Conservation (phyloP, 768 basidiomycete species). For the Brasilioporus rufonigricans region DNA sequence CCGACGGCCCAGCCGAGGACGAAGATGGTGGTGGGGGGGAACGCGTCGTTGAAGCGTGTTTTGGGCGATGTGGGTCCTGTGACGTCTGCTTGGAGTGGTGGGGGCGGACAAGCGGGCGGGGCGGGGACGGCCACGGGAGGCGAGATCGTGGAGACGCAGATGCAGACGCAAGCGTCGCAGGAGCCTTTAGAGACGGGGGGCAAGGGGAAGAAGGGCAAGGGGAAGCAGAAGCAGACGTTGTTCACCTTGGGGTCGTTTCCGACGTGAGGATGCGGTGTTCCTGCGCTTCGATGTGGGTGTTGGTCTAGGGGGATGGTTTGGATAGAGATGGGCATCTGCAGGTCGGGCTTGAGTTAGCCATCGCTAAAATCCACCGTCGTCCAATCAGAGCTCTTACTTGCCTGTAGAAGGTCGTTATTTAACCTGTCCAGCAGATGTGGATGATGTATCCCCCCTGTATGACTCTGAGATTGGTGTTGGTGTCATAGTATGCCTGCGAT, state of each 20-base stretch:
- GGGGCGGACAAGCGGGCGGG: background rate
- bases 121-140: background rate
- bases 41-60: constrained; percentile 66
- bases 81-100: constrained; percentile 31
- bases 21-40: constrained; percentile 55
- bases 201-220: constrained; percentile 75
- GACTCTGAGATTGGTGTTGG: too few relatives aligned
- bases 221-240: constrained; percentile 81
- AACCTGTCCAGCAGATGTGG: too few relatives aligned
- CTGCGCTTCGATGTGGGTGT: too few relatives aligned
- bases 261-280: too few relatives aligned
- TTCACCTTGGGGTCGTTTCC: constrained; percentile 63
- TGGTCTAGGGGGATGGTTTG: too few relatives aligned
- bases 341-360: too few relatives aligned
- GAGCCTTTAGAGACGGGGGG: constrained; percentile 15
- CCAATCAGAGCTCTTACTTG: too few relatives aligned
- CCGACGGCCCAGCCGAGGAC: constrained; percentile 44
- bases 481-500: too few relatives aligned
- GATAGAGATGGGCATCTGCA: too few relatives aligned
- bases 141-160: background rate
- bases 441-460: too few relatives aligned
- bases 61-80: constrained; percentile 31
- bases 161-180: background rate
- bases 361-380: too few relatives aligned
- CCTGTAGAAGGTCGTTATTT: too few relatives aligned